phyloP scores from a whole-genome alignment of 2,329 filamentous ascomycete species.

The Exutisphaerella laricina region DNA sequence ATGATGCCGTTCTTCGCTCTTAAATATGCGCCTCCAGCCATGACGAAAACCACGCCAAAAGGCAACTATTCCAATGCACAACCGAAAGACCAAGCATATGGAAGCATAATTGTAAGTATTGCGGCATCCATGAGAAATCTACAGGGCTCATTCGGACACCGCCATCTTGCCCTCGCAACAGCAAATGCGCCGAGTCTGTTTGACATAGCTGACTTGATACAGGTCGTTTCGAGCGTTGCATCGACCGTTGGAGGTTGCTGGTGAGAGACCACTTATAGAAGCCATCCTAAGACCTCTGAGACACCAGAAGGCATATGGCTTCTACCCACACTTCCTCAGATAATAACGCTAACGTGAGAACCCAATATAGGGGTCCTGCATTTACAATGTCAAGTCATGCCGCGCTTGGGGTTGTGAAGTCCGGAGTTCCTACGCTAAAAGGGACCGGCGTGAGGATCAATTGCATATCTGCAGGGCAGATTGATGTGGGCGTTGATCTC shows the following conservation, averaged over 20 bases:
- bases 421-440: conserved; percentile 54
- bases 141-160: no score
- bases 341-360: no score
- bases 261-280: no score
- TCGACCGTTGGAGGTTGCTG: conserved; percentile 53
- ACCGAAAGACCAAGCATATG: conserved; percentile 56
- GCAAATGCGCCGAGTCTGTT: no score
- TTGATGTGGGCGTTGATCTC: conserved; percentile 44
- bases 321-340: no score
- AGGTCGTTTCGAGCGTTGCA: conserved; percentile 54
- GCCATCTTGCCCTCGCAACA: no score
- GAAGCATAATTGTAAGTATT: conserved; percentile 59
- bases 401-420: conserved; percentile 55
- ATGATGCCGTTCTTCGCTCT: conserved; percentile 60
- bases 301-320: no score
- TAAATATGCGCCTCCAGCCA: conserved; percentile 59
- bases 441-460: conserved; percentile 57
- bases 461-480: conserved; percentile 45
- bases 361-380: no score
- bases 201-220: no score
- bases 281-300: no score
- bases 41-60: conserved; percentile 54
- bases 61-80: conserved; percentile 56
- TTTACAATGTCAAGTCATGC: conserved; percentile 58
- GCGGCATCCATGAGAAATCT: no score